Evolutionary conservation across 2,329 filamentous ascomycete species (phyloP).

Genomic region (Ceratocystiopsis sp.): DNA sequence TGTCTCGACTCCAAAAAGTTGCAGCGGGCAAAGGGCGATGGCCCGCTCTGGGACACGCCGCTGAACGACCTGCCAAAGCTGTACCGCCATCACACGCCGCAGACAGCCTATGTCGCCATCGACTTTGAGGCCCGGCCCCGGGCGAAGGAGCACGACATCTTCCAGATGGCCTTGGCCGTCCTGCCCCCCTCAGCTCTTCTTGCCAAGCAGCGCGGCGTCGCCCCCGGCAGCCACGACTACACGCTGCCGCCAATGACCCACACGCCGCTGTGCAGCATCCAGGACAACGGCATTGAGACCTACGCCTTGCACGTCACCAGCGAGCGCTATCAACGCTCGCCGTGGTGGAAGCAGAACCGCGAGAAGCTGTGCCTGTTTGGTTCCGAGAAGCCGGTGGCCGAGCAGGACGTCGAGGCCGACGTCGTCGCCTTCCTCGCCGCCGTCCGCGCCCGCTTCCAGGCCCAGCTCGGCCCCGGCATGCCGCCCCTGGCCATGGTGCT

Average conservation of each 20-base stretch:
- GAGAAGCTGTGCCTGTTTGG: background rate
- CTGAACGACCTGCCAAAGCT: background rate
- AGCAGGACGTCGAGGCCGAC: background rate
- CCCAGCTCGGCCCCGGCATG: background rate
- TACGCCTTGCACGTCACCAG: background rate
- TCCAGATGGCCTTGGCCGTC: background rate
- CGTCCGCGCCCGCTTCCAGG: background rate
- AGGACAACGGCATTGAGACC: background rate
- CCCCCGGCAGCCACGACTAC: background rate
- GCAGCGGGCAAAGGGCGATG: background rate
- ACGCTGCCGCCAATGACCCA: background rate
- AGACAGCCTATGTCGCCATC: background rate
- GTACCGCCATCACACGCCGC: background rate
- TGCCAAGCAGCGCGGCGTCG: background rate
- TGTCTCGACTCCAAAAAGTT: too few species aligned
- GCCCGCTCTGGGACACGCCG: background rate
- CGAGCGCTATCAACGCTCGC: background rate
- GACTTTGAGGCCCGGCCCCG: background rate
- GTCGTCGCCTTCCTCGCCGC: background rate
- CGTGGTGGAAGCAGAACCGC: background rate
- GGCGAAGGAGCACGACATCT: background rate
- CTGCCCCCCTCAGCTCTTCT: background rate
- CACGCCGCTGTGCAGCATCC: background rate
- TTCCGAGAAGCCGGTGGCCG: background rate
- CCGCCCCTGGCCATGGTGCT: background rate